Evolutionary conservation across 768 basidiomycete genomes (phyloP).

Genomic region (Tricholomella constricta): DNA sequence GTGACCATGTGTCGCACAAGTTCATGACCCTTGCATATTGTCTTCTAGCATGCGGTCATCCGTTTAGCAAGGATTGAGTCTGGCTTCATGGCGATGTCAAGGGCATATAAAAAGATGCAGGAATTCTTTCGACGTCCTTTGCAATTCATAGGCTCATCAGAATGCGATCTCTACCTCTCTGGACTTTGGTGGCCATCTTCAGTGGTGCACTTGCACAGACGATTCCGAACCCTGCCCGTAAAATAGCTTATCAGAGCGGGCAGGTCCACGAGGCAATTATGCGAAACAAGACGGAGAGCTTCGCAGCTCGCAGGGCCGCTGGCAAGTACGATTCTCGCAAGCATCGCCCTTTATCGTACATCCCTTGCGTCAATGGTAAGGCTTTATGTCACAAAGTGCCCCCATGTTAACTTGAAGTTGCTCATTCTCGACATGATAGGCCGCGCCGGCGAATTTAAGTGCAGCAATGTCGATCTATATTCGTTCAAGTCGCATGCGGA

Average conservation of each 20-base stretch:
- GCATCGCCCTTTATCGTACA: slow-evolving; percentile 2
- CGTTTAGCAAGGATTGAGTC: neutral
- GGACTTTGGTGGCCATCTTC: neutral
- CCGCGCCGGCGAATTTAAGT: slow-evolving; percentile 15
- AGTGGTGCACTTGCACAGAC: neutral
- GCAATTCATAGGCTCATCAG: neutral
- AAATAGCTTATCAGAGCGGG: slow-evolving; percentile 1
- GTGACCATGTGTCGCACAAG: neutral
- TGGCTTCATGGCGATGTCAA: neutral
- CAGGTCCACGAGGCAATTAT: slow-evolving; percentile 2
- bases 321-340: slow-evolving; percentile 1
- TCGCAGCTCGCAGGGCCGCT: neutral
- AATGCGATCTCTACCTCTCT: neutral
- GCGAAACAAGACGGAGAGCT: neutral
- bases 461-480: slow-evolving; percentile 21
- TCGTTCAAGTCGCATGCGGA: slow-evolving; percentile 19
- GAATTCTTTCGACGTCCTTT: neutral
- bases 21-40: neutral
- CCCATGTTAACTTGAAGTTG: no score
- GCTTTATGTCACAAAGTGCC: neutral
- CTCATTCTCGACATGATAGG: neutral
- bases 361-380: neutral
- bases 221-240: slow-evolving; percentile 2
- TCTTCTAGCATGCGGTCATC: neutral
- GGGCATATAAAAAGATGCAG: neutral